Evolutionary conservation across 2,329 filamentous ascomycete genomes (phyloP).

Genomic region (Fusarium cyanostomum): DNA sequence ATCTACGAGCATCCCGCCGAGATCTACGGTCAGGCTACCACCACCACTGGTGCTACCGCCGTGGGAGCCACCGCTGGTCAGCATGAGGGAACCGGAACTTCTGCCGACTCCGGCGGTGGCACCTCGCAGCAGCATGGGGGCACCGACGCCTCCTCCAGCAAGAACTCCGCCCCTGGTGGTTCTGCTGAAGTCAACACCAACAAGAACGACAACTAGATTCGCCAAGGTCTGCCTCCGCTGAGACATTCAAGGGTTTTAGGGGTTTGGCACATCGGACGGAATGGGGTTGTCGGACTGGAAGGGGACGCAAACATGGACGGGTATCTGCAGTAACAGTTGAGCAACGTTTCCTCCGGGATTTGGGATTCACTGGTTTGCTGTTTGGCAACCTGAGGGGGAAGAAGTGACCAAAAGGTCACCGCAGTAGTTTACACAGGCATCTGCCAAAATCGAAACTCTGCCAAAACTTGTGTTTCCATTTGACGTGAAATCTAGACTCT

Average conservation of each 20-base stretch:
- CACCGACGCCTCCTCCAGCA: neutral
- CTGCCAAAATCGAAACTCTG: neutral
- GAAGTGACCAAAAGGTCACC: neutral
- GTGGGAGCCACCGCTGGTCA: neutral
- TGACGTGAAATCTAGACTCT: conserved; percentile 1
- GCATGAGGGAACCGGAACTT: neutral
- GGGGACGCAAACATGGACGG: neutral
- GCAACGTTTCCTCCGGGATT: conserved; percentile 1
- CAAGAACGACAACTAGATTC: neutral
- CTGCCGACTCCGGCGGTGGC: neutral
- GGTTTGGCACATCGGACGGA: neutral
- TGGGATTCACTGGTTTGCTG: conserved; percentile 12
- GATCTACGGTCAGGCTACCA: neutral
- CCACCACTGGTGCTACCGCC: neutral
- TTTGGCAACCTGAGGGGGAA: neutral
- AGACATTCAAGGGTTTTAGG: neutral
- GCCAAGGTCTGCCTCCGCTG: neutral
- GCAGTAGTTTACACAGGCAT: conserved; percentile 1
- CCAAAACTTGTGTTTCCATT: conserved; percentile 3
- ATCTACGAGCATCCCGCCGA: neutral
- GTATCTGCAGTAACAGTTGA: conserved; percentile 13
- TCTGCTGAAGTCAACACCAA: fast-evolving
- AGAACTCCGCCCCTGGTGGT: neutral
- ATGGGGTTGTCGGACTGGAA: neutral
- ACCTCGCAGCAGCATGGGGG: neutral